Evolutionary conservation across 805 yeast genomes (phyloP).

Genomic region (Clavispora vitiphila): DNA sequence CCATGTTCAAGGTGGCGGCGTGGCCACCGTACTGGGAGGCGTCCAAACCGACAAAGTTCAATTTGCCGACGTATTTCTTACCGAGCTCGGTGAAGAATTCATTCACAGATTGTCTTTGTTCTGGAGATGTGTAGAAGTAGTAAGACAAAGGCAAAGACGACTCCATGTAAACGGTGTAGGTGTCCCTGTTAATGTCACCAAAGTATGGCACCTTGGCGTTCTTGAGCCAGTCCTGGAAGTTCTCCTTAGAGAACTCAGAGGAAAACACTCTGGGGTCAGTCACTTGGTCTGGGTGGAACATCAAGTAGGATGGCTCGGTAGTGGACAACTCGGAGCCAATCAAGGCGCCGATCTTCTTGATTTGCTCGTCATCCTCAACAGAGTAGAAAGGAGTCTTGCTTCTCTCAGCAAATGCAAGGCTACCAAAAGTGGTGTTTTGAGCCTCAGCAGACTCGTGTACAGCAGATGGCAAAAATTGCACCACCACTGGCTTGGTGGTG

Average conservation of each 20-base stretch:
- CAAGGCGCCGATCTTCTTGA: conserved; percentile 35
- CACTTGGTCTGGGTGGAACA: conserved; percentile 43
- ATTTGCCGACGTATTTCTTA: conserved; percentile 68
- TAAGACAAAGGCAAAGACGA: conserved; percentile 78
- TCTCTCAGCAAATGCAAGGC: conserved; percentile 59
- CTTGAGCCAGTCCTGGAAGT: conserved; percentile 45
- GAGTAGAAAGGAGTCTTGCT: conserved; percentile 61
- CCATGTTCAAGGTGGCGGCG: conserved; percentile 78
- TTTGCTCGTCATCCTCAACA: conserved; percentile 36
- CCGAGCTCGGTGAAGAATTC: conserved; percentile 58
- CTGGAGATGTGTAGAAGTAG: conserved; percentile 71
- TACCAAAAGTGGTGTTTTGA: conserved; percentile 52
- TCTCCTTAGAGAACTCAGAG: conserved; percentile 25
- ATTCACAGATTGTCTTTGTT: conserved; percentile 55
- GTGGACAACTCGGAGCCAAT: conserved; percentile 20
- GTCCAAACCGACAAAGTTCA: conserved; percentile 86
- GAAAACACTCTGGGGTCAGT: conserved; percentile 45
- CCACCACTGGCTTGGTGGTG: conserved; percentile 49
- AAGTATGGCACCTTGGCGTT: conserved; percentile 74
- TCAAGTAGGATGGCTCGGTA: conserved; percentile 35
- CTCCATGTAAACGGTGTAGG: conserved; percentile 70
- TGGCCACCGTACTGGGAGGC: conserved; percentile 78
- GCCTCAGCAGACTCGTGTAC: conserved; percentile 20
- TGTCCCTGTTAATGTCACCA: conserved; percentile 80
- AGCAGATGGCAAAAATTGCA: conserved; percentile 42